These are phyloP conservation scores for Russula sp. DNA, from an alignment of 768 basidiomycete species.

Conservation along the genomic window DNA sequence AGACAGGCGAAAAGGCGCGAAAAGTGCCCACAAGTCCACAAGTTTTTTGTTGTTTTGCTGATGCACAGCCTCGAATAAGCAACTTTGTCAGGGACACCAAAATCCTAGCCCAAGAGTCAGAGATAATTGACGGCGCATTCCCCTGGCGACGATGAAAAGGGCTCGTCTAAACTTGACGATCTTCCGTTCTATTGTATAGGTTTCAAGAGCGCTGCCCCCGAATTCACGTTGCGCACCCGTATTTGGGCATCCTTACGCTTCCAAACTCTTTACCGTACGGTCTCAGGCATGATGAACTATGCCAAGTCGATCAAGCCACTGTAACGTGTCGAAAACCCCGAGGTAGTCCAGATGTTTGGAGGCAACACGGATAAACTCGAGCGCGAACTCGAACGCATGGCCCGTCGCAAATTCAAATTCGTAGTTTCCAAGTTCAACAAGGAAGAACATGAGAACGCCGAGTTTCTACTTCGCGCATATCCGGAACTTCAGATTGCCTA, in stretches of 20 bases:
- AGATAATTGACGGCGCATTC: too few relatives aligned
- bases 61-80: conserved; percentile 97
- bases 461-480: conserved; percentile 94
- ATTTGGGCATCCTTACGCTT: conserved; percentile 99
- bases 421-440: conserved; percentile 99
- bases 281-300: conserved; percentile 99
- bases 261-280: conserved; percentile 96
- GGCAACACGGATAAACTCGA: conserved; percentile 97
- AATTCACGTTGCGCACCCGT: conserved; percentile 95
- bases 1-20: too few relatives aligned
- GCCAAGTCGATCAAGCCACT: conserved; percentile 98
- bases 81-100: conserved; percentile 99
- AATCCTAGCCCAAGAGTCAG: too few relatives aligned
- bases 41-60: too few relatives aligned
- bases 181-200: too few relatives aligned
- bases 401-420: conserved; percentile 97
- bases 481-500: conserved; percentile 99
- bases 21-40: too few relatives aligned
- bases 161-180: too few relatives aligned
- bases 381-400: conserved; percentile 95
- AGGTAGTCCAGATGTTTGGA: conserved; percentile 94
- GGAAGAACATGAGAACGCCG: conserved; percentile 98
- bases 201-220: conserved; percentile 96
- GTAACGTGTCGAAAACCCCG: conserved; percentile 99
- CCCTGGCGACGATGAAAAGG: too few relatives aligned